These are phyloP conservation scores for Pyronema domesticum DNA, from an alignment of 495 filamentous ascomycete species.

Conservation along the genomic window DNA sequence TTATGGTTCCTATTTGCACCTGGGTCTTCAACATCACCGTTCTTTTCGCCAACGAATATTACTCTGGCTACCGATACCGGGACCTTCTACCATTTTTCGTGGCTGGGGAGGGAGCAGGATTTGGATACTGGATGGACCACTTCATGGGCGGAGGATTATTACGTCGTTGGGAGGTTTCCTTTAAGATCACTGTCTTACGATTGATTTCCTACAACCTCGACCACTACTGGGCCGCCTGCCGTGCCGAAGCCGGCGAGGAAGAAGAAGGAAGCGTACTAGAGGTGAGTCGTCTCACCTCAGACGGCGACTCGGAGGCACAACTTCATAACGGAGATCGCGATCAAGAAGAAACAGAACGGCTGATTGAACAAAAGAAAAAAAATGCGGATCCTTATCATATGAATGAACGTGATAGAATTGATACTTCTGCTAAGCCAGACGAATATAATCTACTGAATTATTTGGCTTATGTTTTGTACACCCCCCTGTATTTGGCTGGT, in stretches of 20 bases:
- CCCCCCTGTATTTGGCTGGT: conserved; percentile 79
- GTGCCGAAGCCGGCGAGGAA: conserved; percentile 26
- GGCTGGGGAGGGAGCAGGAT: conserved; percentile 21
- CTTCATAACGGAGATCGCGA: background rate
- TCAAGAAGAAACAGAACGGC: conserved; percentile 9
- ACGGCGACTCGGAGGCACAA: background rate
- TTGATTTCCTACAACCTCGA: conserved; percentile 95
- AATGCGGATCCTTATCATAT: conserved; percentile 71
- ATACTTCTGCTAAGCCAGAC: conserved; percentile 46
- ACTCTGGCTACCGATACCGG: conserved; percentile 53
- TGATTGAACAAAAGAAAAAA: conserved; percentile 71
- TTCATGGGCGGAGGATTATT: conserved; percentile 53
- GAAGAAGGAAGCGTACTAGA: conserved; percentile 50
- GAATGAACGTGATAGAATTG: conserved; percentile 72
- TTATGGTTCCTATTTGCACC: conserved; percentile 32
- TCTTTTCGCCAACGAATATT: conserved; percentile 80
- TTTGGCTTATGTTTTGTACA: conserved; percentile 72
- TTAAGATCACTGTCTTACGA: conserved; percentile 89
- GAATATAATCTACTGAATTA: conserved; percentile 74
- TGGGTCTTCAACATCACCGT: conserved; percentile 85
- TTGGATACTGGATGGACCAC: conserved; percentile 26
- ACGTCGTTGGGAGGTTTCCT: conserved; percentile 80
- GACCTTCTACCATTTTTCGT: conserved; percentile 39
- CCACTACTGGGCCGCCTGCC: conserved; percentile 77
- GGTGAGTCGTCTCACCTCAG: conserved; percentile 37